Base-by-base conservation (phyloP, 2,329 filamentous ascomycete genomes). In the Botrytis galanthina region DNA sequence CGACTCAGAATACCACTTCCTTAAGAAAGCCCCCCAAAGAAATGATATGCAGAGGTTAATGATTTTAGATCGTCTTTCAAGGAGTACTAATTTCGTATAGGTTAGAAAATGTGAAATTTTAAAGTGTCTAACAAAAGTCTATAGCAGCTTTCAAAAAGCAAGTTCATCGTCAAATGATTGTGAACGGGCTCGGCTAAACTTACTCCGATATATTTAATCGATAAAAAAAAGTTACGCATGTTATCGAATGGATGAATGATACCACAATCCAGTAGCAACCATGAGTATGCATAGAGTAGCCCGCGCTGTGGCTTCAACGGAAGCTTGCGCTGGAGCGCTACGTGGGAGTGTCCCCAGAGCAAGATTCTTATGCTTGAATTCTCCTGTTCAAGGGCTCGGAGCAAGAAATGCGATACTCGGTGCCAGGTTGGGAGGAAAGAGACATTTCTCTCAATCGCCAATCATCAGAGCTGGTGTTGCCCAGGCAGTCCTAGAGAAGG, bases 401-500 rank as follows among this genome's bases (percentile, higher is more conserved):
- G 69, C 73, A 68, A 66, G 73, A 66, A 74, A 73, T 39, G 68
- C 67, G 73, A 73, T 73, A 46, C 73, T 75, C 51, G 74, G 74
- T 70, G 76, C 54, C 62, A 59, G 71, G 22, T 44, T 73, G 12
- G 46, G 67, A 71, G 64, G 75, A 26, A 75, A 76, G 71, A 79
- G 80, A 77, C 76, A 75, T 48, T 80, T 81, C 70, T 81, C 79
- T 26, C 76, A 77, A 66, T 75, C 79, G 57, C 77, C 75, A 67
- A 74, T 73, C 67, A 57, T 76, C 66, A 75, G 76, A 68, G 75
- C 78, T 73, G 77, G 74, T 68, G 77, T 75, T 71, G 79, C 78
- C 69, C 79, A 80, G 73, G 77, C 78, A 76, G 77, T 80, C 78
- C 79, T 79, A 64, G 78, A 80, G 70, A 75, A 80, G 77, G 79